Base-by-base conservation (phyloP, 2,329 filamentous ascomycete genomes). In the Leptographium flavum region DNA sequence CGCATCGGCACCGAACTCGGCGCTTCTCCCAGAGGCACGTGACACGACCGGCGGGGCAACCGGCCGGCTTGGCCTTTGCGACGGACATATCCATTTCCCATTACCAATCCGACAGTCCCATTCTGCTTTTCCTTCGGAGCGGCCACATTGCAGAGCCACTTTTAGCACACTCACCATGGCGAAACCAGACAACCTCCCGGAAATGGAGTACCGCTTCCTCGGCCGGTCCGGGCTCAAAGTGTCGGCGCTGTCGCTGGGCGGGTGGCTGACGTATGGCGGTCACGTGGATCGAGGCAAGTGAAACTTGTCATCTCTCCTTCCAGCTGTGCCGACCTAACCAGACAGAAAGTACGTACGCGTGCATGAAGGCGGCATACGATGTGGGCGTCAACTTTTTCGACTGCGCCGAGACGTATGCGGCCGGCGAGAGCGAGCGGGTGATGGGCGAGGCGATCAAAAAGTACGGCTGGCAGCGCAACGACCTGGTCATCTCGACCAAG, bases 331-430 rank as follows among this genome's bases (percentile, higher is more conserved):
- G 25, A 13, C 22, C 3, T n/a, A n/a, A 9, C 13, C 27, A 14
- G 19, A n/a, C 45, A 72, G 75, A 80, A 46, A 70, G 70, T 49
- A 71, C 76, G 0, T 76, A 73, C 55, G 68, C 69, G 39, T 78
- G 74, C 56, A 73, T 79, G 71, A 76, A 78, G 62, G 68, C 71
- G 38, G 76, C 76, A 2, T 79, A 74, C 50, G 73, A 79, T 46
- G 58, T 64, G 36, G 76, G 76, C 3, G 65, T 80, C 58, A 80
- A 80, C 62, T 79, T 78, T 57, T 80, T 80, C 53, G 76, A 80
- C 55, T 73, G 67, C n/a, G 75, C 76, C 13, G 76, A 80, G 56
- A 67, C 58, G 25, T 73, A 73, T 51, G 64, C 68, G 9, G 59
- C 58, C 13, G 69, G 70, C 36, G 62, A 72, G 54, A 66, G 61